phyloP scores from a whole-genome alignment of 2,329 filamentous ascomycete species.

The Penicillium fuscoglaucum region DNA sequence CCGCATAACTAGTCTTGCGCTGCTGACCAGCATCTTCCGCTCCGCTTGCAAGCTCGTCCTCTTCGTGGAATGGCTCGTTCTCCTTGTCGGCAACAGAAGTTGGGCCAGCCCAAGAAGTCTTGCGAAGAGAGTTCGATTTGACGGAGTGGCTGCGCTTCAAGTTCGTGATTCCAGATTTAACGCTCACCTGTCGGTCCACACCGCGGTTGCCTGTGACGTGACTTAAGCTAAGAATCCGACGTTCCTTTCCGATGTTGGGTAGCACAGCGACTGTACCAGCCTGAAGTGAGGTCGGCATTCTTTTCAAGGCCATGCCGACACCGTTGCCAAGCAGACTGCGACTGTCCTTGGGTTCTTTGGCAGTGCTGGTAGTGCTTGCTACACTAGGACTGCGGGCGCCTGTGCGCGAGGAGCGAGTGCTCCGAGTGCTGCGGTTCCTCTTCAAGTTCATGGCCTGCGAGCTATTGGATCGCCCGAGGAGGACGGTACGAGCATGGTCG shows the following conservation, averaged over 20 bases:
- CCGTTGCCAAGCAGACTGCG: conserved; percentile 43
- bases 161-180: conserved; percentile 51
- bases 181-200: conserved; percentile 35
- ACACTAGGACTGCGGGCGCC: conserved; percentile 36
- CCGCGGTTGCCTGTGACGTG: conserved; percentile 76
- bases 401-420: conserved; percentile 38
- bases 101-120: conserved; percentile 67
- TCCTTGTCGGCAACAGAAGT: conserved; percentile 56
- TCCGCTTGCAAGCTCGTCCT: conserved; percentile 55
- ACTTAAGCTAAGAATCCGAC: conserved; percentile 85
- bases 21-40: conserved; percentile 51
- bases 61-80: conserved; percentile 63
- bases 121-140: conserved; percentile 63
- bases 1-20: conserved; percentile 46
- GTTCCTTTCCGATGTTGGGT: conserved; percentile 55
- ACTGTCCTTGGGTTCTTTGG: conserved; percentile 37
- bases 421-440: conserved; percentile 43
- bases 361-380: conserved; percentile 36
- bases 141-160: conserved; percentile 79
- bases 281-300: conserved; percentile 46
- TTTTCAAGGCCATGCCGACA: conserved; percentile 52
- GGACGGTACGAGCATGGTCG: conserved; percentile 80
- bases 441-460: conserved; percentile 53
- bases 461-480: conserved; percentile 72
- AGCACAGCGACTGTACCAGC: conserved; percentile 46